Conservation (phyloP, 805 yeast genomes). For the Starmerella lactis-condensi region DNA sequence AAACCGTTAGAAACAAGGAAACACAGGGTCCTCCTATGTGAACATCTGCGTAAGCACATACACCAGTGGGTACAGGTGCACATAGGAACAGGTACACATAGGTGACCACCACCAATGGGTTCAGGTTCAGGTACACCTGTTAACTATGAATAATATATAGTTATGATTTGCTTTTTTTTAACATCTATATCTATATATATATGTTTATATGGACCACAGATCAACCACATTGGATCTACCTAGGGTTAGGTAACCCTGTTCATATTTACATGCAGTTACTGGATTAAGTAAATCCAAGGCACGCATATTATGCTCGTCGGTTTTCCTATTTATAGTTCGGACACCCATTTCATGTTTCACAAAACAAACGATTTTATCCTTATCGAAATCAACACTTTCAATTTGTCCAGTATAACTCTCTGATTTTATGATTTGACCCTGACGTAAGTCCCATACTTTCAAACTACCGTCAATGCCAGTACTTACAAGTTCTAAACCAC, state of each 20-base stretch:
- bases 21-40: slow-evolving; percentile 21
- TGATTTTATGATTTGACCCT: slow-evolving; percentile 42
- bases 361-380: slow-evolving; percentile 36
- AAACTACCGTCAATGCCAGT: slow-evolving; percentile 47
- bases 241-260: too few species aligned
- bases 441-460: slow-evolving; percentile 56
- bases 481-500: slow-evolving; percentile 42
- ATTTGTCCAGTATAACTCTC: slow-evolving; percentile 44
- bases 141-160: not conserved
- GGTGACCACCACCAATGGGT: not conserved
- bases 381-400: slow-evolving; percentile 40
- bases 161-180: not conserved
- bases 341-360: slow-evolving; percentile 29
- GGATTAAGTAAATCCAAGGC: too few species aligned
- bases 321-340: too few species aligned
- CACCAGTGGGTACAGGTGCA: not conserved
- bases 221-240: too few species aligned
- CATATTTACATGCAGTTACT: too few species aligned
- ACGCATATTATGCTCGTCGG: too few species aligned
- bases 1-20: slow-evolving; percentile 40
- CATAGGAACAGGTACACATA: not conserved
- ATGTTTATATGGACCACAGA: slow-evolving; percentile 9
- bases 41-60: not conserved
- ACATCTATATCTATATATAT: not conserved
- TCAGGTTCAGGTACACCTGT: not conserved